Percentiles rank a stretch among this genome's conserved stretches.
These are phyloP conservation scores for Aspergillus tanneri DNA, from an alignment of 2,329 filamentous ascomycete species.

Conservation along the genomic window DNA sequence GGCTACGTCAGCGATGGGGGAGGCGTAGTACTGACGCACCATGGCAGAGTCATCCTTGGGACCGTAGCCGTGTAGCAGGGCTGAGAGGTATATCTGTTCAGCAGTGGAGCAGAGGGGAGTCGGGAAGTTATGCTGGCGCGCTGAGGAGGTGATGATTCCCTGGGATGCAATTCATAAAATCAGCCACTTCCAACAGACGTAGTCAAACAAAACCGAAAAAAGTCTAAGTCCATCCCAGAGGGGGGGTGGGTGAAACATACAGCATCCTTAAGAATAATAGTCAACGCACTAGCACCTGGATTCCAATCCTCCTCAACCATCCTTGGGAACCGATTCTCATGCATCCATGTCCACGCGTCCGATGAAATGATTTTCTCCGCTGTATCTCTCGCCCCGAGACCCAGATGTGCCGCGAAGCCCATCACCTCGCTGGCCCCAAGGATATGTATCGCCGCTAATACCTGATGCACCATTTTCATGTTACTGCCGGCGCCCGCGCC, in stretches of 20 bases:
- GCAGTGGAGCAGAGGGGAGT: slow-evolving; percentile 61
- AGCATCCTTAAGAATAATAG: slow-evolving; percentile 61
- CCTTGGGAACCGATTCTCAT: slow-evolving; percentile 58
- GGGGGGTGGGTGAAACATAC: slow-evolving; percentile 24
- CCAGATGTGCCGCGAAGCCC: slow-evolving; percentile 58
- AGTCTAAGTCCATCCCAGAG: too few relatives aligned
- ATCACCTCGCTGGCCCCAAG: slow-evolving; percentile 60
- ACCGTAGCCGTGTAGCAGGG: slow-evolving; percentile 57
- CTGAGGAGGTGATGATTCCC: slow-evolving; percentile 67
- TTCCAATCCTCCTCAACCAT: slow-evolving; percentile 55
- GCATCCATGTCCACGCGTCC: slow-evolving; percentile 61
- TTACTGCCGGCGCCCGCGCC: slow-evolving; percentile 61
- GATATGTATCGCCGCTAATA: slow-evolving; percentile 64
- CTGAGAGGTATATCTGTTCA: slow-evolving; percentile 65
- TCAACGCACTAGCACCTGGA: slow-evolving; percentile 59
- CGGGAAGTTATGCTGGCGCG: slow-evolving; percentile 58
- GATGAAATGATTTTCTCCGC: slow-evolving; percentile 48
- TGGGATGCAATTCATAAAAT: slow-evolving; percentile 19
- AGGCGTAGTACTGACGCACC: slow-evolving; percentile 53
- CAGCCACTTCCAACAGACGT: not conserved
- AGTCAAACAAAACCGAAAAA: not conserved
- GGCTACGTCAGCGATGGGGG: slow-evolving; percentile 42
- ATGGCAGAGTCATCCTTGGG: slow-evolving; percentile 56
- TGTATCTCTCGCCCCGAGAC: slow-evolving; percentile 50
- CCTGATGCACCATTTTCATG: slow-evolving; percentile 65